phyloP scores from a whole-genome alignment of 2,329 filamentous ascomycete species.

The Ascochyta pisi region DNA sequence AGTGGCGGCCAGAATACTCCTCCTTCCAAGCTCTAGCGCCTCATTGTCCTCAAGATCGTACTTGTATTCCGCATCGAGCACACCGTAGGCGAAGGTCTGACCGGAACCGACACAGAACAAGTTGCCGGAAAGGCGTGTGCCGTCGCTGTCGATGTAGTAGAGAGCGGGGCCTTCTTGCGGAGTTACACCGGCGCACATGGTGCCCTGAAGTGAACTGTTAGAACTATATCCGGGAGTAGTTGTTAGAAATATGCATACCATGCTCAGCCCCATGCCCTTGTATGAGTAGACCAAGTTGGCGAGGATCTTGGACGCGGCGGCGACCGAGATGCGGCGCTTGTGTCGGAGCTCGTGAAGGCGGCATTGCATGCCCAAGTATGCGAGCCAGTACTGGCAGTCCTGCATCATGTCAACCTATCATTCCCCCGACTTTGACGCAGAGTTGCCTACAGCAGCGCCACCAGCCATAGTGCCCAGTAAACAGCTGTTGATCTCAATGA shows the following conservation, averaged over 20 bases:
- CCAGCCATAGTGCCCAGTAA: slow-evolving; percentile 98
- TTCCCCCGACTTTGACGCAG: background rate
- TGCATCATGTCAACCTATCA: slow-evolving; percentile 43
- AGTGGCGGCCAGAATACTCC: slow-evolving; percentile 94
- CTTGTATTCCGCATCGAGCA: slow-evolving; percentile 91
- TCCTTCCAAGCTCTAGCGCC: slow-evolving; percentile 85
- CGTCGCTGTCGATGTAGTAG: slow-evolving; percentile 99
- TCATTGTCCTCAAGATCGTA: slow-evolving; percentile 89
- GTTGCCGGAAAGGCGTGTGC: slow-evolving; percentile 89
- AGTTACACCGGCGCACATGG: slow-evolving; percentile 98
- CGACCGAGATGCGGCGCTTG: slow-evolving; percentile 98
- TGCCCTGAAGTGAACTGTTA: slow-evolving; percentile 62
- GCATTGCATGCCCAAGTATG: slow-evolving; percentile 98
- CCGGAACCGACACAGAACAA: slow-evolving; percentile 98
- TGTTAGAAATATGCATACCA: slow-evolving; percentile 57
- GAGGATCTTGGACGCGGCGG: slow-evolving; percentile 96
- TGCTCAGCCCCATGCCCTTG: slow-evolving; percentile 98
- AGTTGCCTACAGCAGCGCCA: slow-evolving; percentile 77
- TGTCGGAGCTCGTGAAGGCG: slow-evolving; percentile 98
- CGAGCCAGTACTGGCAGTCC: slow-evolving; percentile 99
- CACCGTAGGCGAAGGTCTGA: slow-evolving; percentile 98
- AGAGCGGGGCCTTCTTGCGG: slow-evolving; percentile 94
- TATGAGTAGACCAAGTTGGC: slow-evolving; percentile 98
- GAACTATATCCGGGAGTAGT: background rate
- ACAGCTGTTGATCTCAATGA: slow-evolving; percentile 96